Percentiles rank a stretch among this genome's conserved stretches.
phyloP scores from a whole-genome alignment of 202 grass and related monocot species.

The Musa balbisiana region DNA sequence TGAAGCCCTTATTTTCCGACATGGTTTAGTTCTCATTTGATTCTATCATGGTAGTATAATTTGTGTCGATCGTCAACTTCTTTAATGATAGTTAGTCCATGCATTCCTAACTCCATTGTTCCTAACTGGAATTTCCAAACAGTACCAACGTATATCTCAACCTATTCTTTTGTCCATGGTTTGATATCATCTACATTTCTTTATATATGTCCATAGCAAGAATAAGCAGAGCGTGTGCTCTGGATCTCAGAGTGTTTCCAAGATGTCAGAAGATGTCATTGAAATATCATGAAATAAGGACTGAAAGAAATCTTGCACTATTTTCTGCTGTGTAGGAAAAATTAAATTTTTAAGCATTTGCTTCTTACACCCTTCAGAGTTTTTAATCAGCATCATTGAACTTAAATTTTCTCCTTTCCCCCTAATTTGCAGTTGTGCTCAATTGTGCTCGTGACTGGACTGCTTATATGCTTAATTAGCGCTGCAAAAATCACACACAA shows the following conservation, averaged over 20 bases:
- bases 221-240: neutral
- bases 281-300: too few relatives aligned
- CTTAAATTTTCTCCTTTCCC: too few relatives aligned
- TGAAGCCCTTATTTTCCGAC: too few relatives aligned
- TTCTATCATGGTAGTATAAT: too few relatives aligned
- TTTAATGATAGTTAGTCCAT: too few relatives aligned
- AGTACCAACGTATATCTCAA: too few relatives aligned
- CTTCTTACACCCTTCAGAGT: neutral
- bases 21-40: too few relatives aligned
- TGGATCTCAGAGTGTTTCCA: neutral
- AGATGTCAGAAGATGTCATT: too few relatives aligned
- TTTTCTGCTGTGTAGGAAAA: too few relatives aligned
- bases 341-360: too few relatives aligned
- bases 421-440: conserved; percentile 51
- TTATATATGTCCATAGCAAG: neutral
- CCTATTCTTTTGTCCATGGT: neutral
- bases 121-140: neutral
- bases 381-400: neutral
- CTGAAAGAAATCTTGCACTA: too few relatives aligned
- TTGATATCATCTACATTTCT: neutral
- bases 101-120: neutral
- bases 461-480: conserved; percentile 70
- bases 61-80: too few relatives aligned
- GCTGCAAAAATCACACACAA: conserved; percentile 95
- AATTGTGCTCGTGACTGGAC: conserved; percentile 48